Conservation (phyloP, 768 basidiomycete species). For the Suillus hirtellus region DNA sequence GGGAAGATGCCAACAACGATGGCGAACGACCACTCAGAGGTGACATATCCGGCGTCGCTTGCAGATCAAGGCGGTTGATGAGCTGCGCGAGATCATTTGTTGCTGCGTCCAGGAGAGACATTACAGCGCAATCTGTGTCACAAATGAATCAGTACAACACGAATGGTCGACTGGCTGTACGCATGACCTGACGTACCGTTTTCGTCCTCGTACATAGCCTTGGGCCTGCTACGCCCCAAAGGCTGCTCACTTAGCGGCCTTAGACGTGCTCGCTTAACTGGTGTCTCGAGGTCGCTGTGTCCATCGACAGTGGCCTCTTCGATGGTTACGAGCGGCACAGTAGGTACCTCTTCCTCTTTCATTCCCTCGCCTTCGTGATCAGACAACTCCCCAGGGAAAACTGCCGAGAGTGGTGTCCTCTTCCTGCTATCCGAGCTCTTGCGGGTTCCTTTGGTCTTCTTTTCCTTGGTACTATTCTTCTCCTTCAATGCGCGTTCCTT, state of each 20-base stretch:
- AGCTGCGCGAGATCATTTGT: constrained; percentile 78
- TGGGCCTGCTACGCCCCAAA: constrained; percentile 48
- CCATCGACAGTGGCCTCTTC: constrained; percentile 58
- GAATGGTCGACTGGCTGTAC: neutral
- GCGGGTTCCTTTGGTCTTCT: constrained; percentile 31
- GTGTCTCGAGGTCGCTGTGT: constrained; percentile 34
- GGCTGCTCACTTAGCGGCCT: constrained; percentile 69
- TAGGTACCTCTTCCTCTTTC: constrained; percentile 12
- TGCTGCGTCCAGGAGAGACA: constrained; percentile 75
- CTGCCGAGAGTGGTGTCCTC: constrained; percentile 53
- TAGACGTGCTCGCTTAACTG: constrained; percentile 42
- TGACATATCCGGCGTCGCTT: constrained; percentile 62
- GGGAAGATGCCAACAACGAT: constrained; percentile 16
- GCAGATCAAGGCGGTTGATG: constrained; percentile 78
- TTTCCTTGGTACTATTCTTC: constrained; percentile 36
- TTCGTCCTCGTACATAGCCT: constrained; percentile 49
- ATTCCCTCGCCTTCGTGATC: constrained; percentile 16
- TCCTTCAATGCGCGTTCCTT: constrained; percentile 36
- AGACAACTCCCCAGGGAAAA: constrained; percentile 52
- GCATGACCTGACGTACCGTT: constrained; percentile 34
- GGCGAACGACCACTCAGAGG: constrained; percentile 36
- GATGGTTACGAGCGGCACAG: constrained; percentile 38
- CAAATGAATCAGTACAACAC: neutral
- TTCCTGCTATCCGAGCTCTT: constrained; percentile 51
- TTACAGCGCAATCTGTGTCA: constrained; percentile 43